Evolutionary conservation across 2,329 filamentous ascomycete species (phyloP), one percentile per base, ranked within the genome.

Genomic region (Aspergillus neotritici): DNA sequence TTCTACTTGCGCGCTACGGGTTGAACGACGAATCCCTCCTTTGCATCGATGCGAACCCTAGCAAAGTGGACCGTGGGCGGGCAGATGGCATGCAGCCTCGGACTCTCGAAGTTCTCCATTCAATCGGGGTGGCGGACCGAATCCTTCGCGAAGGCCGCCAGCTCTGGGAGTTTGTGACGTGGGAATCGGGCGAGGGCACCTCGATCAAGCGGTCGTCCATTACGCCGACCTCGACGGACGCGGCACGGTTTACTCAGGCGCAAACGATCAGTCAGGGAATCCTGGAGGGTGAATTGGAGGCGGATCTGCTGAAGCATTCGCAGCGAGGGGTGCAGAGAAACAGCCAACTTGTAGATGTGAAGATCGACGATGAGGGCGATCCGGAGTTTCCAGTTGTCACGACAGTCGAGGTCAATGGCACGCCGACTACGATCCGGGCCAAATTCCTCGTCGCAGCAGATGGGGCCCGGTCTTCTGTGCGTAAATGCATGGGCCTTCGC

Each of bases 361-460:
- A 64, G 31, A 77, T 81, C 5, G 74, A 83, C 50, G 5, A 17
- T 3, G 67, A 72, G 30, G 60, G 58, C 5, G 69, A 81, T 49
- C 59, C 55, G 0, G 62, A 67, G 4, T 64, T 58, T 36, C 61
- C 62, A 3, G 62, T 69, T 11, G 41, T 60, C 1, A 58, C 53
- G 1, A 56, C 55, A 4, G 46, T 66, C 3, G 61, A 65, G 34
- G 57, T 55, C 0, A 43, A 57, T 1, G 60, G 56, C 0, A 34
- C 48, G 5, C 44, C 34, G 11, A 50, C 56, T 12, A 58, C 71
- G 0, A 65, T 87, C n/a, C 74, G 75, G 34, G 74, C 82, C 13
- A 86, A 84, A 60, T 86, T 87, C 49, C 67, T 87, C 3, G 82
- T 87, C 48, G 77, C 83, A 25, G 83, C 80, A 4, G 84, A 87